A percentile compares a stretch with the other conserved stretches of the same genome.
Conservation (phyloP, 331 rosid genomes). For the Ulmus americana region DNA sequence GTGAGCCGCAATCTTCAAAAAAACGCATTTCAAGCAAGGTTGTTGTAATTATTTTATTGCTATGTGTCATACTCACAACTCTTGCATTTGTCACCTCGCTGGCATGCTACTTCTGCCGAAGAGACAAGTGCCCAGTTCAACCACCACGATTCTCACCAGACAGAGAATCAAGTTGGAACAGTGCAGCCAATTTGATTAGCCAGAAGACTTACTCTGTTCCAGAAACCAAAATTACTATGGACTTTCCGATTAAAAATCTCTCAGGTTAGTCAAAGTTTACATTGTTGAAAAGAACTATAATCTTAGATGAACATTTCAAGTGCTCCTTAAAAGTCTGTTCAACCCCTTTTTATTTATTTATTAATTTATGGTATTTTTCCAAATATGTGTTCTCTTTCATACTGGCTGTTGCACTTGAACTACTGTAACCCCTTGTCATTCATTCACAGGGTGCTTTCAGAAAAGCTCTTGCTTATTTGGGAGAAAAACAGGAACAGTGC, state of each 20-base stretch:
- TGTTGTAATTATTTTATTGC: constrained; percentile 46
- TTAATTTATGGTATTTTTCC: neutral
- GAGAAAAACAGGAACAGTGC: constrained; percentile 45
- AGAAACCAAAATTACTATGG: constrained; percentile 38
- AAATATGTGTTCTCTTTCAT: neutral
- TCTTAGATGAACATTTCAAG: neutral
- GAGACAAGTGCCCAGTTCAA: constrained; percentile 40
- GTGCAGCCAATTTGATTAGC: constrained; percentile 58
- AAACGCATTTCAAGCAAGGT: constrained; percentile 54
- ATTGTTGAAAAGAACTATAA: no score
- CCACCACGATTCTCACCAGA: constrained; percentile 49
- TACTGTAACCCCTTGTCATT: constrained; percentile 6
- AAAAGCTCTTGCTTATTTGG: constrained; percentile 52
- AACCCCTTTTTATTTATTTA: neutral
- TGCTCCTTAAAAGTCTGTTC: neutral
- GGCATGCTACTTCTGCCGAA: constrained; percentile 46
- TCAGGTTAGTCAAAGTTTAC: constrained; percentile 34
- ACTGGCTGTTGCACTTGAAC: neutral
- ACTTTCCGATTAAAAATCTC: constrained; percentile 41
- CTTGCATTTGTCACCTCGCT: constrained; percentile 56
- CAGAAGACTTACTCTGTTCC: constrained; percentile 40
- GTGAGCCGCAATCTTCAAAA: constrained; percentile 43
- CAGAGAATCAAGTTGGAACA: constrained; percentile 58
- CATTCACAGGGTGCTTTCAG: constrained; percentile 62
- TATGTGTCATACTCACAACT: constrained; percentile 53